Conservation (phyloP, 805 yeast species). For the Wickerhamiella kazuoi region DNA sequence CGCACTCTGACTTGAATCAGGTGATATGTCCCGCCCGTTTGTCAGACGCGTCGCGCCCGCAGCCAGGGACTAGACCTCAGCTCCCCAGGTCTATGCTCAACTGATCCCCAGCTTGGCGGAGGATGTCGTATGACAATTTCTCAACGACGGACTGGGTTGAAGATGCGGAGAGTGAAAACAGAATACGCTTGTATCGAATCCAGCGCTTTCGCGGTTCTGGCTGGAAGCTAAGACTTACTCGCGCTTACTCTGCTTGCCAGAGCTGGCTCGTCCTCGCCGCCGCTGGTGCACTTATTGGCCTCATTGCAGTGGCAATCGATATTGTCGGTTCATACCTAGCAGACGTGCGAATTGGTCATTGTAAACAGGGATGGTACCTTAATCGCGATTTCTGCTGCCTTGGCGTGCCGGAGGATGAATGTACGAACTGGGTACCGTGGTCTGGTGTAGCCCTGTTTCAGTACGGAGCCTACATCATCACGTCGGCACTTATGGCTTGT, state of each 20-base stretch:
- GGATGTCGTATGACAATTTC: slow-evolving; percentile 17
- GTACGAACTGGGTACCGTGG: slow-evolving; percentile 61
- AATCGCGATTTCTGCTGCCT: slow-evolving; percentile 71
- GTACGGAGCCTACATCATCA: slow-evolving; percentile 39
- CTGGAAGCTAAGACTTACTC: slow-evolving; percentile 5
- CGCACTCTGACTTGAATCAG: too few species aligned
- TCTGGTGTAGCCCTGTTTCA: slow-evolving; percentile 26
- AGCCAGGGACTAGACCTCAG: too few species aligned
- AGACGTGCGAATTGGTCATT: slow-evolving; percentile 61
- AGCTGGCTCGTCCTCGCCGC: slow-evolving; percentile 59
- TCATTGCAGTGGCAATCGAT: slow-evolving; percentile 66
- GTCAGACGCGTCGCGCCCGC: too few species aligned
- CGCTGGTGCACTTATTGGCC: slow-evolving; percentile 65
- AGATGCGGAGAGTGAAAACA: slow-evolving; percentile 26
- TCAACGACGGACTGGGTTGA: slow-evolving; percentile 40
- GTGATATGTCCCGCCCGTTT: too few species aligned
- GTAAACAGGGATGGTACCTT: slow-evolving; percentile 49
- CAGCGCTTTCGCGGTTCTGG: slow-evolving; percentile 6
- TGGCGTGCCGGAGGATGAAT: slow-evolving; percentile 30
- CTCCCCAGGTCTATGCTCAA: too few species aligned
- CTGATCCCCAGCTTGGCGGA: too few species aligned
- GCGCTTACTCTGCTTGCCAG: slow-evolving; percentile 23
- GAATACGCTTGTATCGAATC: slow-evolving; percentile 10
- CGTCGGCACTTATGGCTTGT: slow-evolving; percentile 45
- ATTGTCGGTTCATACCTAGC: slow-evolving; percentile 78